A percentile compares a stretch with the other conserved stretches of the same genome.
Evolutionary conservation across 768 basidiomycete species (phyloP).

Genomic region (Collybiopsis confluens): DNA sequence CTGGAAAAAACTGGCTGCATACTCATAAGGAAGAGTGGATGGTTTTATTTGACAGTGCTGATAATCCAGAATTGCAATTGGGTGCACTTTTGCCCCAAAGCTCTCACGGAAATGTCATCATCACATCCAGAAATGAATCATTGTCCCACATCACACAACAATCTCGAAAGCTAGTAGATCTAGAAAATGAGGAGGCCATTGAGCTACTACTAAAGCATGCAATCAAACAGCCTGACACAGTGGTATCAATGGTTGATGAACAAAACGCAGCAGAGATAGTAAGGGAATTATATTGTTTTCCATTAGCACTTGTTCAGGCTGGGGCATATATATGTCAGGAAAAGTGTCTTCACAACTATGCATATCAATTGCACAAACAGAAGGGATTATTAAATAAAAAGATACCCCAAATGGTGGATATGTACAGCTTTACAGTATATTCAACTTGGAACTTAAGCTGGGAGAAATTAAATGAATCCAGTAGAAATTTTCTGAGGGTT

Average conservation of each 20-base stretch:
- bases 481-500: not conserved
- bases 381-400: not conserved
- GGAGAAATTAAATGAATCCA: not conserved
- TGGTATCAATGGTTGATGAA: not conserved
- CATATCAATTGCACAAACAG: not conserved
- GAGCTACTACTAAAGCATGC: not conserved
- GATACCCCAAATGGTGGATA: not conserved
- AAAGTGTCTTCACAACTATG: not conserved
- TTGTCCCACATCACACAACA: not conserved
- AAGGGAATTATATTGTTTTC: not conserved
- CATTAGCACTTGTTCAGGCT: not conserved
- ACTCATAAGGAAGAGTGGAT: slow-evolving; percentile 7
- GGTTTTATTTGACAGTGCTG: slow-evolving; percentile 9
- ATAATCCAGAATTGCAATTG: slow-evolving; percentile 2
- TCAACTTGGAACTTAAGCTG: not conserved
- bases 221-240: not conserved
- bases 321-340: not conserved
- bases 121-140: slow-evolving; percentile 2
- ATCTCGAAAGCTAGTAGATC: not conserved
- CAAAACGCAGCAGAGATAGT: not conserved
- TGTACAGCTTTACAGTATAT: not conserved
- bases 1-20: not conserved
- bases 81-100: not conserved
- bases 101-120: slow-evolving; percentile 6
- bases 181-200: not conserved